Evolutionary conservation across 139 green algal species (phyloP), one percentile per base, ranked within the genome.

Genomic region (Mesostigma viride): DNA sequence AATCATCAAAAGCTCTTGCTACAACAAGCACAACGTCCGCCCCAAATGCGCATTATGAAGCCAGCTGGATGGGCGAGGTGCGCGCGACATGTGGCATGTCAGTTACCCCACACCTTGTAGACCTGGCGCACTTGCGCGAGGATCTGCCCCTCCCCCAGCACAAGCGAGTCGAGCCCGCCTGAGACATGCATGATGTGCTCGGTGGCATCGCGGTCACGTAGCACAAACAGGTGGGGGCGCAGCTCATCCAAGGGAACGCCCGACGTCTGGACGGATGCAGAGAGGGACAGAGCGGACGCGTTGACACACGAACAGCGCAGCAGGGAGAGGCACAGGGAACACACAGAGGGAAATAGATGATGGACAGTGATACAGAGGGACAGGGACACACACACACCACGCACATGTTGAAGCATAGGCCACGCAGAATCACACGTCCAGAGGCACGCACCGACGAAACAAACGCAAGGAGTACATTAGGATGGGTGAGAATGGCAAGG

Each of bases 111-210:
- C n/a, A n/a, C 56, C 11, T 14, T 63, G 26, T 63, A 63, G 11
- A 63, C 74, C 58, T 80, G 67, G 75, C 89, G 90, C 22, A 98
- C 91, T 81, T 99, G 94, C 11, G 94, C 90, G 44, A 99, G 78
- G 66, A 99, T 98, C 76, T 99, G 94, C 22, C 94, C 94, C 81
- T 99, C 94, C 22, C 94, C 94, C 86, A 99, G 91, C 1, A 99
- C 94, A 14, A 98, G 84, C 0, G 87, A 96, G 73, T 99, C 94
- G 3, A 99, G 84, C 58, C 94, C 94, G 30, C 84, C 87, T 0
- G 90, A 82, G 26, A 99, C 94, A 44, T 87, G 81, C 75, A 99
- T 80, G 62, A 99, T 79, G 76, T 99, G 94, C 0, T 80, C 67
- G 0, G 89, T 95, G n/a, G 94, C 94, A 45, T 99, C 94, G 17